Conservation (phyloP, 1,284 basidiomycete genomes). For the Ceratobasidium sp. region DNA sequence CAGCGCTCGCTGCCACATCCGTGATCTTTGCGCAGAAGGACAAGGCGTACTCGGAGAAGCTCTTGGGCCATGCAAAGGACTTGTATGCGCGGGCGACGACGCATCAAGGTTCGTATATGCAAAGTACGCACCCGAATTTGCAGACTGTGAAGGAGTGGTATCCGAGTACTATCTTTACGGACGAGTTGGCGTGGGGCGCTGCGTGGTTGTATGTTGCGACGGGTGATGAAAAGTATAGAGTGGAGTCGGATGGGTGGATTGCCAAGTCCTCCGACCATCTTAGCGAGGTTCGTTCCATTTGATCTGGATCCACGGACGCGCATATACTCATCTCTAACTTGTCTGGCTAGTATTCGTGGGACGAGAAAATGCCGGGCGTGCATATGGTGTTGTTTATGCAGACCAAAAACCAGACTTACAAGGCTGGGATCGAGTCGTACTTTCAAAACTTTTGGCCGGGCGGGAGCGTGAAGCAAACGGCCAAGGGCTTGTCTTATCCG, state of each 20-base stretch:
- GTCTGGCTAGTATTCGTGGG: conserved; percentile 43
- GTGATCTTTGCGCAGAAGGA: conserved; percentile 38
- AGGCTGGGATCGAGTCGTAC: conserved; percentile 35
- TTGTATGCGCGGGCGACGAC: conserved; percentile 41
- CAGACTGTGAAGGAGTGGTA: conserved; percentile 44
- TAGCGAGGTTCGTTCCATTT: conserved; percentile 13
- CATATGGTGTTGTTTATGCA: conserved; percentile 29
- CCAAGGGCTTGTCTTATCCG: conserved; percentile 34
- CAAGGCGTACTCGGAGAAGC: conserved; percentile 39
- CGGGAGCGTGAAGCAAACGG: conserved; percentile 45
- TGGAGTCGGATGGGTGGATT: conserved; percentile 33
- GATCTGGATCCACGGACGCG: neutral
- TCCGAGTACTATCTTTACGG: conserved; percentile 37
- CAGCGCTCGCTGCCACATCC: conserved; percentile 42
- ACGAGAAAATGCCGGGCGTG: conserved; percentile 41
- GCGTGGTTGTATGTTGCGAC: conserved; percentile 45
- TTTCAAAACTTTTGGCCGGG: conserved; percentile 40
- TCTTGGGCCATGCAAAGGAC: conserved; percentile 40
- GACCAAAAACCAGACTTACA: conserved; percentile 43
- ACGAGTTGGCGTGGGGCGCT: conserved; percentile 45
- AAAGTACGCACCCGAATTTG: conserved; percentile 41
- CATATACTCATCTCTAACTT: neutral
- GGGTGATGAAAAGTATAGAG: conserved; percentile 30
- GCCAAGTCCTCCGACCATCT: conserved; percentile 31
- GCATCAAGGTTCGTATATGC: conserved; percentile 37